Evolutionary conservation across 2,329 filamentous ascomycete species (phyloP), one percentile per base, ranked within the genome.

Genomic region (Pseudocercospora pini-densiflorae): DNA sequence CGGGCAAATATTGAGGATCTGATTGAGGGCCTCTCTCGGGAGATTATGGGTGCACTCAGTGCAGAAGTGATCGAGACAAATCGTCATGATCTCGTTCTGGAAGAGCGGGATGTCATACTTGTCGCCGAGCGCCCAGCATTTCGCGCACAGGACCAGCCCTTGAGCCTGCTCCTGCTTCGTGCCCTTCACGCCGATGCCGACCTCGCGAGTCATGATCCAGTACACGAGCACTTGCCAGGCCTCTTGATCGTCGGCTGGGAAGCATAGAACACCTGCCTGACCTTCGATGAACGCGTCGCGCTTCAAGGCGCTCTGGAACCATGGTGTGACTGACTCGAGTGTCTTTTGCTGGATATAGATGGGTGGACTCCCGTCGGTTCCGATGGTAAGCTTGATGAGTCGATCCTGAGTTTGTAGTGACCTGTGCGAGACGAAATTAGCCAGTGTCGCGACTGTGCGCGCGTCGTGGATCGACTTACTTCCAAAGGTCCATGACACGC

Each of bases 171-270:
- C n/a, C n/a, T n/a, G n/a, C n/a, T n/a, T n/a, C n/a, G n/a, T n/a
- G n/a, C n/a, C n/a, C n/a, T n/a, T n/a, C n/a, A n/a, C n/a, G n/a
- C n/a, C n/a, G n/a, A n/a, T n/a, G n/a, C n/a, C n/a, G 27, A 29
- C 7, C 27, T 16, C 31, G 19, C 40, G 54, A 7, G 64, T 49
- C 12, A 62, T 12, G 14, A 64, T 59, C 67, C 67, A 68, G 59
- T 43, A 64, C 6, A 67, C 29, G 0, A 64, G 57, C 8, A 58
- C 31, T 19, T 68, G 54, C 67, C 67, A 68, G 10, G 61, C 40
- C 5, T 53, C 23, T 12, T 31, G 6, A 12, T 68, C 67, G 31
- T 68, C 67, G 7, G 67, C 61, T 1, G 47, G 24, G 16, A 68
- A 62, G 1, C 1, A 23, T 2, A 66, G 45, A 1, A 14, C 33